phyloP scores from a whole-genome alignment of 106 monocot species.

The Dendrobium chrysotoxum region DNA sequence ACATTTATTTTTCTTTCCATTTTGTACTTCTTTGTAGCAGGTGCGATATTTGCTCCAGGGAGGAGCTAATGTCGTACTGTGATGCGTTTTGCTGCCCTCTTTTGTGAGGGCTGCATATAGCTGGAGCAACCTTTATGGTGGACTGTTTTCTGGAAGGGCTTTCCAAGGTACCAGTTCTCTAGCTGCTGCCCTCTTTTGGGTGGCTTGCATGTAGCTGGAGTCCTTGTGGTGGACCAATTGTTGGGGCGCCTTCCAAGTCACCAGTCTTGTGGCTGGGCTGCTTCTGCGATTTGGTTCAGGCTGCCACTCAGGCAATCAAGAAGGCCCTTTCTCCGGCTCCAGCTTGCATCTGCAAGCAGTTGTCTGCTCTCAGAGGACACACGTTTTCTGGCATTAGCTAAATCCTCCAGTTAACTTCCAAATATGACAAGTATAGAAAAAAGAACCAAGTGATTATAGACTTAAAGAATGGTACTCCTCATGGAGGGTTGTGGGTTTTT shows the following conservation, averaged over 20 bases:
- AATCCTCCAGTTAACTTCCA: conserved; percentile 16
- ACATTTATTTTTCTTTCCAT: conserved; percentile 45
- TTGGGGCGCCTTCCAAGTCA: conserved; percentile 41
- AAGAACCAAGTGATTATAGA: conserved; percentile 8
- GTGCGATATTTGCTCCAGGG: conserved; percentile 99
- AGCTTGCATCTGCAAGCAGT: conserved; percentile 29
- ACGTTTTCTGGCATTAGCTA: conserved; percentile 33
- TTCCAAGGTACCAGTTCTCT: conserved; percentile 30
- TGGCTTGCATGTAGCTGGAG: conserved; percentile 48
- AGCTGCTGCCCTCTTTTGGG: conserved; percentile 9
- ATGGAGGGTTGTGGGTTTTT: conserved; percentile 13
- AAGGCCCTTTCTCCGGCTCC: conserved; percentile 18
- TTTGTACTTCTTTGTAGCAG: conserved; percentile 75
- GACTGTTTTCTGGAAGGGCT: conserved; percentile 45
- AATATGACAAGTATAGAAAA: conserved; percentile 8
- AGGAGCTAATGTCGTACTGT: conserved; percentile 99
- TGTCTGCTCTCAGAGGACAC: conserved; percentile 19
- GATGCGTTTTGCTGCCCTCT: conserved; percentile 35
- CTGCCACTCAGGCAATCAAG: conserved; percentile 20
- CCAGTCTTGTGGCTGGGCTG: conserved; percentile 18
- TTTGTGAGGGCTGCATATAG: conserved; percentile 50
- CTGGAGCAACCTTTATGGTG: conserved; percentile 47
- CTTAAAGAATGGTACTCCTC: conserved; percentile 12
- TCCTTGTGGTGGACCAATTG: conserved; percentile 40
- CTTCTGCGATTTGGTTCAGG: conserved; percentile 26